phyloP scores from a whole-genome alignment of 2,329 filamentous ascomycete genomes.

The Podosphaera leucotricha region DNA sequence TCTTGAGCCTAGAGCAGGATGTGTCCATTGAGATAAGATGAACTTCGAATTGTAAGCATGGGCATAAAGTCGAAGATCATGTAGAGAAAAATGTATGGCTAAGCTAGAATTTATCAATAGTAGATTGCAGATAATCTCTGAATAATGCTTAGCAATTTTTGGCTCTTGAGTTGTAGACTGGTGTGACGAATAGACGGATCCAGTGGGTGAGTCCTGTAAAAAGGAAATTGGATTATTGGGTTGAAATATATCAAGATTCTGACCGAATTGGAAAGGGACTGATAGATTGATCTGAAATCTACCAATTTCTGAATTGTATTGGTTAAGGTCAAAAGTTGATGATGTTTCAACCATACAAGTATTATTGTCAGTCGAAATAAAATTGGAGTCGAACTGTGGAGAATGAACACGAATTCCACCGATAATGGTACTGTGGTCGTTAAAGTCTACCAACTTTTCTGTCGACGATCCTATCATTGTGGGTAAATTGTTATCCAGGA shows the following conservation, averaged over 20 bases:
- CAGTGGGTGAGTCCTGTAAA: background rate
- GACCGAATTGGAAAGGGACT: background rate
- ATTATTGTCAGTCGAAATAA: background rate
- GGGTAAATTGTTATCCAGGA: background rate
- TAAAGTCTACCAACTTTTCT: background rate
- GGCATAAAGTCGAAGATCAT: conserved; percentile 1
- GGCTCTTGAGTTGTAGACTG: background rate
- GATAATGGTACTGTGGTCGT: background rate
- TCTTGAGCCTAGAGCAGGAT: background rate
- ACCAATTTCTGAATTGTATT: background rate
- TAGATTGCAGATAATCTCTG: background rate
- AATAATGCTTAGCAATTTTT: background rate
- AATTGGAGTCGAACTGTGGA: background rate
- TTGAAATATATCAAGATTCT: background rate
- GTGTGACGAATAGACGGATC: background rate
- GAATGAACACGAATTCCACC: background rate
- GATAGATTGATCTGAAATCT: background rate
- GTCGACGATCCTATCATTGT: background rate
- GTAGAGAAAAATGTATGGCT: background rate
- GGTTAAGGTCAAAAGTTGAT: background rate
- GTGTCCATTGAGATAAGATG: background rate
- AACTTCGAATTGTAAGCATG: conserved; percentile 2
- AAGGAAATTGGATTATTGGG: background rate
- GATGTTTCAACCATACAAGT: background rate
- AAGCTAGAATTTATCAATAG: background rate